These are phyloP conservation scores for Rosa hybrid DNA, from an alignment of 331 rosid species.

Conservation along the genomic window DNA sequence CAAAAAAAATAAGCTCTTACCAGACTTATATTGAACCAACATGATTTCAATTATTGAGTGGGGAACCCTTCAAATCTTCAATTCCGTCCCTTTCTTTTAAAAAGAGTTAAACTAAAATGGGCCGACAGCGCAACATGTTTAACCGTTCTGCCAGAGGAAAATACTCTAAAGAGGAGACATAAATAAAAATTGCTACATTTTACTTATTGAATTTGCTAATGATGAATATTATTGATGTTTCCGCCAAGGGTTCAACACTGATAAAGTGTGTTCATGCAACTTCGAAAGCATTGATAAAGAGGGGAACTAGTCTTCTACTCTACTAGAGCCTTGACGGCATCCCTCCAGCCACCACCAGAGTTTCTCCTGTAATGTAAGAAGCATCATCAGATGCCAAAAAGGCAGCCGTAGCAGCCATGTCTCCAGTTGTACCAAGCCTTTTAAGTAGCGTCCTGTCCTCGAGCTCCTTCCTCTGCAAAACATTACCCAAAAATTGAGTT, in stretches of 20 bases:
- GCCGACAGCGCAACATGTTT: neutral
- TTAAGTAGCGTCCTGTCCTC: constrained; percentile 64
- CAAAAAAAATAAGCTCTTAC: neutral
- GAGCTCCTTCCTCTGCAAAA: constrained; percentile 53
- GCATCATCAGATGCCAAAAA: constrained; percentile 93
- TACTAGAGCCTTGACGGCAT: constrained; percentile 76
- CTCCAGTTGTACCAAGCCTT: constrained; percentile 87
- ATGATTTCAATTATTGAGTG: neutral
- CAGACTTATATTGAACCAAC: neutral
- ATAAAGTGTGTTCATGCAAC: neutral
- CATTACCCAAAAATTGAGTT: constrained; percentile 23
- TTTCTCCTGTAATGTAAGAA: constrained; percentile 92
- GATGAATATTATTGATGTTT: constrained; percentile 7
- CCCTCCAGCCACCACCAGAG: constrained; percentile 92
- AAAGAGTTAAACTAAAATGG: neutral
- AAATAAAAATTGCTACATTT: neutral
- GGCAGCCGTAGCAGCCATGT: constrained; percentile 88
- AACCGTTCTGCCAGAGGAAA: neutral
- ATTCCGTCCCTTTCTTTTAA: neutral
- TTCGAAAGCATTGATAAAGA: neutral
- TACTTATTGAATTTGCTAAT: neutral
- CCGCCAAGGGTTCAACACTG: neutral
- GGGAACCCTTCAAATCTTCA: neutral
- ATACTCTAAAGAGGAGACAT: neutral
- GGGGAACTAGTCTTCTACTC: constrained; percentile 27